Percentiles rank a stretch among this genome's conserved stretches.
phyloP scores from a whole-genome alignment of 1,284 basidiomycete species.

The Blastosporella zonata region DNA sequence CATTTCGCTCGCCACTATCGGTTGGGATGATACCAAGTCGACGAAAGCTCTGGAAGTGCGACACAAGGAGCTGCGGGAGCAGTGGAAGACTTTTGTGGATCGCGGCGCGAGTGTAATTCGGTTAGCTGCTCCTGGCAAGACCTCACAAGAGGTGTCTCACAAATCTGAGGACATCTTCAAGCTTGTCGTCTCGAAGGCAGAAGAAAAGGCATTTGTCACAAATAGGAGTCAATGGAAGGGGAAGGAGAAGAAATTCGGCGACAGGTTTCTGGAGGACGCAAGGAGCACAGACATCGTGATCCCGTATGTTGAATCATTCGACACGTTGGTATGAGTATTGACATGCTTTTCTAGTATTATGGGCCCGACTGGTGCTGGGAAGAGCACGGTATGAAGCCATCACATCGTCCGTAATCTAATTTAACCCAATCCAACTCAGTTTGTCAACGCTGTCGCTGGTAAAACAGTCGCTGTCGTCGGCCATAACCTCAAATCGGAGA shows the following conservation, averaged over 20 bases:
- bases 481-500: background rate
- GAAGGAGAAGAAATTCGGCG: background rate
- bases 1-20: background rate
- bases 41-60: background rate
- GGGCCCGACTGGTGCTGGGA: constrained; percentile 11
- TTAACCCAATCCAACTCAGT: background rate
- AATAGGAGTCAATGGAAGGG: background rate
- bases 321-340: background rate
- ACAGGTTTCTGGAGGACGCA: background rate
- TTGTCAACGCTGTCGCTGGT: background rate
- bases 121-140: background rate
- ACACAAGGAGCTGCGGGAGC: background rate
- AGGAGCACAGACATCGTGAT: background rate
- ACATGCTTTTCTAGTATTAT: constrained; percentile 6
- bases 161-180: background rate
- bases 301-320: background rate
- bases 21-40: background rate
- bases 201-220: background rate
- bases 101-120: background rate
- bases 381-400: constrained; percentile 6
- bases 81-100: background rate
- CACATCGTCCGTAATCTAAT: background rate
- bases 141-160: background rate
- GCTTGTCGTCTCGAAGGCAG: background rate
- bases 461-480: background rate